Evolutionary conservation across 2,329 filamentous ascomycete genomes (phyloP).

Genomic region (Microdochium paspali): DNA sequence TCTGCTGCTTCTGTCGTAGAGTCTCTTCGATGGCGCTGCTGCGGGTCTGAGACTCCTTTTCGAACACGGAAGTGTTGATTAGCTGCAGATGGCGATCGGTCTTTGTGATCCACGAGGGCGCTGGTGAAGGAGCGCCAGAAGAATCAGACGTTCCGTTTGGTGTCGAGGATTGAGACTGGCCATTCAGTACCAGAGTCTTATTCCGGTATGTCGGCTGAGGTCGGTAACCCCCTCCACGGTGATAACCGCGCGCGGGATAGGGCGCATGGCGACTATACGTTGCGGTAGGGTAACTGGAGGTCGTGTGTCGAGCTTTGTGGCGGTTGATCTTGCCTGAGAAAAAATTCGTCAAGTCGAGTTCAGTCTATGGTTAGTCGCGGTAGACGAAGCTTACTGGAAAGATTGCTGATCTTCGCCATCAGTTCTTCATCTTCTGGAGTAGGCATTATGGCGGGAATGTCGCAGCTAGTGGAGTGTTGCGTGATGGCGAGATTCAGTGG

Average conservation of each 20-base stretch:
- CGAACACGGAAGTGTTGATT: constrained; percentile 71
- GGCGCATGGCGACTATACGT: constrained; percentile 14
- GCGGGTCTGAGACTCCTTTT: constrained; percentile 61
- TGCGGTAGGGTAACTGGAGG: constrained; percentile 18
- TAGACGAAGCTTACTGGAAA: constrained; percentile 32
- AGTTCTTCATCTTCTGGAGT: constrained; percentile 38
- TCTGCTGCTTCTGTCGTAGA: constrained; percentile 43
- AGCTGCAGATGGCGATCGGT: constrained; percentile 71
- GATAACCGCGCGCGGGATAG: constrained; percentile 15
- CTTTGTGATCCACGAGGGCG: constrained; percentile 56
- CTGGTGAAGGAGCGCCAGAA: constrained; percentile 16
- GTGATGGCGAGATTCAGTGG: too few species aligned
- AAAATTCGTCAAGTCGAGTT: constrained; percentile 13
- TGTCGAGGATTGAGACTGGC: constrained; percentile 10
- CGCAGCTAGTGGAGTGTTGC: constrained; percentile 3
- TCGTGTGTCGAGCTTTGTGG: constrained; percentile 57
- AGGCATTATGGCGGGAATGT: constrained; percentile 7
- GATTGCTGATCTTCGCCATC: constrained; percentile 41
- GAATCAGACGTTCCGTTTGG: background rate
- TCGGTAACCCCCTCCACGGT: constrained; percentile 13
- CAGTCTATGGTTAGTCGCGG: constrained; percentile 2
- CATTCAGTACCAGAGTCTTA: constrained; percentile 20
- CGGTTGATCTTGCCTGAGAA: constrained; percentile 68
- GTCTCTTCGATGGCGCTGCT: constrained; percentile 65
- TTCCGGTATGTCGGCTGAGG: constrained; percentile 17